Evolutionary conservation across 257 asterid genomes (phyloP).

Genomic region (Nicotiana noctiflora): DNA sequence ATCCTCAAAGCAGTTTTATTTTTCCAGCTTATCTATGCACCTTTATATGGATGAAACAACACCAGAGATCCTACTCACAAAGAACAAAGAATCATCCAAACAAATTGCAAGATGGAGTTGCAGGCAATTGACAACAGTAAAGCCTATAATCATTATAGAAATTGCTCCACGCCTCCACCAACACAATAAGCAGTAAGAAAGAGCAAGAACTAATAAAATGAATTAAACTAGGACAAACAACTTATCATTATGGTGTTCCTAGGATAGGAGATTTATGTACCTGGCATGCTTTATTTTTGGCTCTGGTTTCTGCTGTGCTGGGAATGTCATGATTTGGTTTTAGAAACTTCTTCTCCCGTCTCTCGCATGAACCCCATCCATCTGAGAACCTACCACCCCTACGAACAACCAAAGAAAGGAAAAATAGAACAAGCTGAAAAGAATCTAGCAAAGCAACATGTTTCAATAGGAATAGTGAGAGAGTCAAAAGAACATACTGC

Average conservation of each 20-base stretch:
- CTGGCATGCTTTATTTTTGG: conserved; percentile 96
- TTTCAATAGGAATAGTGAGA: neutral
- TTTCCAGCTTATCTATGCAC: neutral
- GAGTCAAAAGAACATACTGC: conserved; percentile 56
- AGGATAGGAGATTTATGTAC: conserved; percentile 27
- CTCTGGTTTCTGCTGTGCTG: conserved; percentile 99
- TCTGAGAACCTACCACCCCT: conserved; percentile 89
- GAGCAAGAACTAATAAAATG: neutral
- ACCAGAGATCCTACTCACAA: too few relatives aligned
- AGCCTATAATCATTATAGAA: too few relatives aligned
- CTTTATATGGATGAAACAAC: too few relatives aligned
- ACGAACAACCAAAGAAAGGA: neutral
- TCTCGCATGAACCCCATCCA: conserved; percentile 98
- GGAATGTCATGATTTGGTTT: conserved; percentile 97
- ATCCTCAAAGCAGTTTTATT: neutral
- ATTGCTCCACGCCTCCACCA: too few relatives aligned
- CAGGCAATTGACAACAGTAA: too few relatives aligned
- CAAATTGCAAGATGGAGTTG: too few relatives aligned
- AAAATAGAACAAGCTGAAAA: neutral
- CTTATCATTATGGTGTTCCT: neutral
- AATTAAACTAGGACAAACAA: neutral
- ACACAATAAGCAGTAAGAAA: too few relatives aligned
- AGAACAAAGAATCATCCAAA: too few relatives aligned
- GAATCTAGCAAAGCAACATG: conserved; percentile 23
- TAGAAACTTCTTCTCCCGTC: conserved; percentile 75